A percentile compares a stretch with the other conserved stretches of the same genome.
These are phyloP conservation scores for Phanerodontia chrysosporium DNA, from an alignment of 768 basidiomycete species.

Conservation along the genomic window DNA sequence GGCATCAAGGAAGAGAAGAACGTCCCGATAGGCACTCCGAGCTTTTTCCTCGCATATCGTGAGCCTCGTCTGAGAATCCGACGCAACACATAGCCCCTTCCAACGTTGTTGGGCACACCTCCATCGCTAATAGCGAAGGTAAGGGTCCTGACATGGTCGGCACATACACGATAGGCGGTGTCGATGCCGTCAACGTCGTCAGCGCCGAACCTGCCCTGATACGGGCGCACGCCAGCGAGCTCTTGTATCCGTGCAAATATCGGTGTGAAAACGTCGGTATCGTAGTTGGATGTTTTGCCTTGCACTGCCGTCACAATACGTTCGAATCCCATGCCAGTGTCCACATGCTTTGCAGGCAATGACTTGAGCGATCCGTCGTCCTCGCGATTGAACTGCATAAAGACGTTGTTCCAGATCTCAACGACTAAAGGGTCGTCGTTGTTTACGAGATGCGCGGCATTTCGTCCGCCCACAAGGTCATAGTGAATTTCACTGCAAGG, in stretches of 20 bases:
- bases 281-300: slow-evolving; percentile 91
- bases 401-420: slow-evolving; percentile 99
- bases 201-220: slow-evolving; percentile 88
- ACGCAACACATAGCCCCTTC: slow-evolving; percentile 94
- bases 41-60: slow-evolving; percentile 93
- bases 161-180: slow-evolving; percentile 95
- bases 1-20: slow-evolving; percentile 95
- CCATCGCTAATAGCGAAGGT: slow-evolving; percentile 96
- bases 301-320: slow-evolving; percentile 93
- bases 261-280: slow-evolving; percentile 92
- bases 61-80: slow-evolving; percentile 91
- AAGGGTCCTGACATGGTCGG: slow-evolving; percentile 93
- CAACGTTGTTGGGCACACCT: slow-evolving; percentile 93
- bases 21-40: slow-evolving; percentile 85
- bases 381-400: slow-evolving; percentile 98
- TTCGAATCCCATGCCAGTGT: slow-evolving; percentile 99
- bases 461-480: slow-evolving; percentile 96
- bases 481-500: slow-evolving; percentile 98
- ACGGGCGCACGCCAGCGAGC: slow-evolving; percentile 83
- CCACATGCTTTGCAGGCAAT: slow-evolving; percentile 92
- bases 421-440: slow-evolving; percentile 95
- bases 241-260: slow-evolving; percentile 86
- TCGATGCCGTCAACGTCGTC: slow-evolving; percentile 96
- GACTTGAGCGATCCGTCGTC: slow-evolving; percentile 73
- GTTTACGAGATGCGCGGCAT: slow-evolving; percentile 91